These are phyloP conservation scores for Leccinum subfulvum DNA, from an alignment of 1,284 basidiomycete genomes.

Conservation along the genomic window DNA sequence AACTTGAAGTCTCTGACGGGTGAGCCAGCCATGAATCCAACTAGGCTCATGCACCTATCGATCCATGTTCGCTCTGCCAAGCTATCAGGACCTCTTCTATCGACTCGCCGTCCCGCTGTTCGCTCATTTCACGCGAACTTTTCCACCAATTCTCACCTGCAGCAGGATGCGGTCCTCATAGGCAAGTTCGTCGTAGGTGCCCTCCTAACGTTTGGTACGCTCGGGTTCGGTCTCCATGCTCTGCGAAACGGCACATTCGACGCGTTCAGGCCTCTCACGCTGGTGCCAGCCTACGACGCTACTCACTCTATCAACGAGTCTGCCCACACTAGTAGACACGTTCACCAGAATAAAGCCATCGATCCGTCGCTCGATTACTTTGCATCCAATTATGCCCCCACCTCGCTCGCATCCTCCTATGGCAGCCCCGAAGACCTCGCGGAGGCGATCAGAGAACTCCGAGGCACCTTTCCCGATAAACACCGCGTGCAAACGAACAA, in stretches of 20 bases:
- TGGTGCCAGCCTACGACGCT: neutral
- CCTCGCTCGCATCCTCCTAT: conserved; percentile 34
- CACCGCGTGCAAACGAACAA: conserved; percentile 50
- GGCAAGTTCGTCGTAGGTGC: conserved; percentile 20
- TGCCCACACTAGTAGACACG: neutral
- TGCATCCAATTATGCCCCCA: neutral
- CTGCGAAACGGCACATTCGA: conserved; percentile 9
- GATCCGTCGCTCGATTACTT: neutral
- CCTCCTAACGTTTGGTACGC: conserved; percentile 21
- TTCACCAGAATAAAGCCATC: conserved; percentile 4
- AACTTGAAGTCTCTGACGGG: neutral
- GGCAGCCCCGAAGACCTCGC: conserved; percentile 48
- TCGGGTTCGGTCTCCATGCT: conserved; percentile 21
- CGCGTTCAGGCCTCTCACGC: conserved; percentile 3
- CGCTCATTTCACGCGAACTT: neutral
- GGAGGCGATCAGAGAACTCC: conserved; percentile 56
- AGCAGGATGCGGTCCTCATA: neutral
- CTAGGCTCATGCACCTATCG: neutral
- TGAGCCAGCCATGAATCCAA: neutral
- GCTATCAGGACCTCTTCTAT: neutral
- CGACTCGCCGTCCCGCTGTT: neutral
- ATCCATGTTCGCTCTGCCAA: neutral
- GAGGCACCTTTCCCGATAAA: conserved; percentile 43
- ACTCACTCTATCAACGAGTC: neutral
- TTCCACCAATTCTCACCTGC: conserved; percentile 1